Evolutionary conservation across 331 rosid genomes (phyloP).

Genomic region (Malus hybrid): DNA sequence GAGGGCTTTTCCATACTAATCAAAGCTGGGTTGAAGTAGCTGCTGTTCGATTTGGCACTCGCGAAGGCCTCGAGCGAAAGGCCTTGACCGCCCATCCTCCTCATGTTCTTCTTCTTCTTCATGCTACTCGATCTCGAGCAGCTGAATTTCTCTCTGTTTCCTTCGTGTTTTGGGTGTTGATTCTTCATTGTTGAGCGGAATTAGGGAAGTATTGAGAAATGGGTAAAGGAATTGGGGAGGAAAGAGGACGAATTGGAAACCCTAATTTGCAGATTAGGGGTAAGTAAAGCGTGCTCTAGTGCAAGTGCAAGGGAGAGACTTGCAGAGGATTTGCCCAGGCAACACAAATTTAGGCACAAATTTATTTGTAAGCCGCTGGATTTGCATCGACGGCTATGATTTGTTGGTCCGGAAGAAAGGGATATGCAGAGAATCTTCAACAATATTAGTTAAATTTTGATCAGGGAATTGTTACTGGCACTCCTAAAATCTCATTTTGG

Average conservation of each 20-base stretch:
- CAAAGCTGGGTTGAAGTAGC: slow-evolving; percentile 59
- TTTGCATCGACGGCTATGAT: too few relatives aligned
- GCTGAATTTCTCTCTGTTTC: slow-evolving; percentile 6
- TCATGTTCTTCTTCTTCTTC: slow-evolving; percentile 41
- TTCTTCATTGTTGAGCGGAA: slow-evolving; percentile 36
- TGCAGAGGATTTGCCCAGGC: too few relatives aligned
- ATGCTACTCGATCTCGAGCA: slow-evolving; percentile 14
- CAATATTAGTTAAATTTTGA: too few relatives aligned
- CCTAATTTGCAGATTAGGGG: slow-evolving; percentile 1
- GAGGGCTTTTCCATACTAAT: slow-evolving; percentile 42
- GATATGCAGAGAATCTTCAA: too few relatives aligned
- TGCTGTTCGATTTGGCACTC: slow-evolving; percentile 49
- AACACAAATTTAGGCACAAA: too few relatives aligned
- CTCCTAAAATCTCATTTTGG: too few relatives aligned
- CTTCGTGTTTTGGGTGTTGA: slow-evolving; percentile 14
- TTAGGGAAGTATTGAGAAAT: neutral
- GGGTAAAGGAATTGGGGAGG: neutral
- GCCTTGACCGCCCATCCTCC: slow-evolving; percentile 56
- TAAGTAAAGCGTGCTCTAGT: neutral
- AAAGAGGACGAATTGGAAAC: slow-evolving; percentile 9
- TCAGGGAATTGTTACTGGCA: accelerated
- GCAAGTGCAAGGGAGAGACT: neutral
- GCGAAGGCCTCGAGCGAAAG: slow-evolving; percentile 58
- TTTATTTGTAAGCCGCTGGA: too few relatives aligned
- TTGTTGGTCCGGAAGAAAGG: too few relatives aligned